phyloP scores from a whole-genome alignment of 1,284 basidiomycete species.

The Melampsora allii-populina region DNA sequence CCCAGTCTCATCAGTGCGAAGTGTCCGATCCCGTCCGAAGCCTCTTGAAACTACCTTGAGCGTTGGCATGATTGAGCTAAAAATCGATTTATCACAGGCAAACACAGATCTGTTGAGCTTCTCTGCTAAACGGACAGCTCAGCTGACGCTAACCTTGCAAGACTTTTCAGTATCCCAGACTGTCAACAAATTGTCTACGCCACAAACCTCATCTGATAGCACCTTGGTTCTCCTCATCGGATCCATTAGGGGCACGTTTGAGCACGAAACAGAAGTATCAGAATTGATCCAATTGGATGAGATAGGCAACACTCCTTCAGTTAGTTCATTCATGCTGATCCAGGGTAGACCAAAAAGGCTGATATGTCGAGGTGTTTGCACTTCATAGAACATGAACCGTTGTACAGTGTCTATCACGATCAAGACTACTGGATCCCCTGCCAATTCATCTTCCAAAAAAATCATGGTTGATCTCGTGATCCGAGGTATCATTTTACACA shows the following conservation, averaged over 20 bases:
- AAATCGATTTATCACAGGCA: not conserved
- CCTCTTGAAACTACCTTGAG: not conserved
- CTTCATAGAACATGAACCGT: not conserved
- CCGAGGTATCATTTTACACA: slow-evolving; percentile 64
- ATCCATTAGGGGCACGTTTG: not conserved
- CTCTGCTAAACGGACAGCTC: not conserved
- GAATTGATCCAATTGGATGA: not conserved
- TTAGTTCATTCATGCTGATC: not conserved
- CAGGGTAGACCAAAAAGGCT: not conserved
- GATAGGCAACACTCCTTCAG: not conserved
- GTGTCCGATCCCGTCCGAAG: not conserved
- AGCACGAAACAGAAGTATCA: not conserved
- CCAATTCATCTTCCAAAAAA: not conserved
- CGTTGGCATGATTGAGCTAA: not conserved
- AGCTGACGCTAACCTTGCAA: not conserved
- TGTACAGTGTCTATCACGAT: slow-evolving; percentile 10
- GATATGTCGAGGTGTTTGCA: not conserved
- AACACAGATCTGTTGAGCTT: not conserved
- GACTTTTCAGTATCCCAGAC: not conserved
- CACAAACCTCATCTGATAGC: not conserved
- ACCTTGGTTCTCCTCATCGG: not conserved
- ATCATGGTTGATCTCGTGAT: slow-evolving; percentile 61
- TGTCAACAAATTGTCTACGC: not conserved
- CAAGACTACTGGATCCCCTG: slow-evolving; percentile 4
- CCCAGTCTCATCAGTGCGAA: slow-evolving; percentile 1